These are phyloP conservation scores for Penicillium sp. DNA, from an alignment of 2,329 filamentous ascomycete genomes.

Conservation along the genomic window DNA sequence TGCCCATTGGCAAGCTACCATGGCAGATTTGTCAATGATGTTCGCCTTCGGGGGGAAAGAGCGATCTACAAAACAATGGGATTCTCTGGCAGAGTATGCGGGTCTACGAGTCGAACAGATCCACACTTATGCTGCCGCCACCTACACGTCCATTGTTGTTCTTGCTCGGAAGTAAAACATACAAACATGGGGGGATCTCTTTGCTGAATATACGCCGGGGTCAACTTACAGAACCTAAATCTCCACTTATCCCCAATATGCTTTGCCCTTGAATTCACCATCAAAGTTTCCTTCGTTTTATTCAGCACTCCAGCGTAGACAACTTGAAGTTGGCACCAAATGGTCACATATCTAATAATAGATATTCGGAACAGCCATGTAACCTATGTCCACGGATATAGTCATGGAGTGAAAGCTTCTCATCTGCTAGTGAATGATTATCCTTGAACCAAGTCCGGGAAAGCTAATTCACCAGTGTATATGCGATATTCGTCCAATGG, in stretches of 20 bases:
- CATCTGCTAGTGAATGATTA: background rate
- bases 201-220: background rate
- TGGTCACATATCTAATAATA: too few relatives aligned
- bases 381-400: too few relatives aligned
- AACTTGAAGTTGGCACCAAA: too few relatives aligned
- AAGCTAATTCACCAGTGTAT: background rate
- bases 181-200: background rate
- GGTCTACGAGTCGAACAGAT: conserved; percentile 18
- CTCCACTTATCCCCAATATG: background rate
- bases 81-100: conserved; percentile 9
- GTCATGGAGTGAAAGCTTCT: background rate
- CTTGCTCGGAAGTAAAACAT: conserved; percentile 10
- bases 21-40: conserved; percentile 25
- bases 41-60: conserved; percentile 16
- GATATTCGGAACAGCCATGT: too few relatives aligned
- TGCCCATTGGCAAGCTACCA: conserved; percentile 16
- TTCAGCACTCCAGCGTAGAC: too few relatives aligned
- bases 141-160: conserved; percentile 18
- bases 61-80: conserved; percentile 16
- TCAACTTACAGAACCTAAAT: background rate
- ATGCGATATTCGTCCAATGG: too few relatives aligned
- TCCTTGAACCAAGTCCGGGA: background rate
- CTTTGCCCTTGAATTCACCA: background rate
- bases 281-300: background rate
- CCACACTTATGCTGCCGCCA: conserved; percentile 17